A percentile compares a stretch with the other conserved stretches of the same genome.
phyloP scores from a whole-genome alignment of 148 eudicot genomes.

The Polygonum maritimum region DNA sequence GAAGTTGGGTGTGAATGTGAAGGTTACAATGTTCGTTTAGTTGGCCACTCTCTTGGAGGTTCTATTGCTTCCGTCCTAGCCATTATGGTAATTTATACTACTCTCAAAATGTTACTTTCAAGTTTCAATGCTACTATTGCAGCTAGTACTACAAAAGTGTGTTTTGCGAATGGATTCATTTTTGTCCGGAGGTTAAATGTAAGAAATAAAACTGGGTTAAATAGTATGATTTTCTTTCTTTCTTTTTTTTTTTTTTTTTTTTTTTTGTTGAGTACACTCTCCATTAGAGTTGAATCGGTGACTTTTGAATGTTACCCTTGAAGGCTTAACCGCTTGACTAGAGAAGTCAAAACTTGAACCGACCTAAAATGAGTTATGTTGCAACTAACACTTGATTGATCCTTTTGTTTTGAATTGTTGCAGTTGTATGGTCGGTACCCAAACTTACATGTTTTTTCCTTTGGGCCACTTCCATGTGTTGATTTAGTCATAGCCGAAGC shows the following conservation, averaged over 20 bases:
- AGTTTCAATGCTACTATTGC: not conserved
- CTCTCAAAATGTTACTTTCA: not conserved
- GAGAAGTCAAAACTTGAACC: no score
- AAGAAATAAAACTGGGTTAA: not conserved
- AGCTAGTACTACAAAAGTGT: not conserved
- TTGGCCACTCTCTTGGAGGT: slow-evolving; percentile 88
- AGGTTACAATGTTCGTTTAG: slow-evolving; percentile 57
- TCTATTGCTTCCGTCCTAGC: slow-evolving; percentile 69
- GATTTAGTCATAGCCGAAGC: slow-evolving; percentile 57
- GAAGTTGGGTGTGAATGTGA: slow-evolving; percentile 68
- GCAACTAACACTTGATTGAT: not conserved
- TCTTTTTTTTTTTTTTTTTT: no score
- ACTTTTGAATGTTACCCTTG: no score
- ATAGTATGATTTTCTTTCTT: no score
- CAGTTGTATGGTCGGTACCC: slow-evolving; percentile 45
- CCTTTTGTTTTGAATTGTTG: slow-evolving; percentile 4
- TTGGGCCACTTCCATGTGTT: slow-evolving; percentile 82
- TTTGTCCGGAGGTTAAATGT: not conserved
- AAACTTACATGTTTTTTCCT: slow-evolving; percentile 54
- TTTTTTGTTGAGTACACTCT: no score
- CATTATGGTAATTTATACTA: slow-evolving; percentile 32
- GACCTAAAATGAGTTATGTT: no score
- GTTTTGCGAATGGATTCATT: not conserved
- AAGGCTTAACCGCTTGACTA: no score
- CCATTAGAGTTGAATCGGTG: no score